A percentile compares a stretch with the other conserved stretches of the same genome.
These are phyloP conservation scores for Ganoderma lucidum DNA, from an alignment of 1,284 basidiomycete genomes.

Conservation along the genomic window DNA sequence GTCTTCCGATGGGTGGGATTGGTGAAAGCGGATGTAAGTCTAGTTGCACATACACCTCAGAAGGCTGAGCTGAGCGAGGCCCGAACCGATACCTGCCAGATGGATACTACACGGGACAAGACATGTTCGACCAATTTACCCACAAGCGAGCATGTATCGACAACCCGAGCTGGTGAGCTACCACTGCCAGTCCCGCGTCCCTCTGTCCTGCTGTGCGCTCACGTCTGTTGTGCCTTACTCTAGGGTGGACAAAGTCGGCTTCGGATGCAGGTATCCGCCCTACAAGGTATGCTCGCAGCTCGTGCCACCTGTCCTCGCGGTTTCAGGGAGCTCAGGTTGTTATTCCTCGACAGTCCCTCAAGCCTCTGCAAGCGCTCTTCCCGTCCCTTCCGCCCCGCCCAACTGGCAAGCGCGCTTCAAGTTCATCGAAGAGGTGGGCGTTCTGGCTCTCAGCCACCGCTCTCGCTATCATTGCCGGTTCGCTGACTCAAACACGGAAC, in stretches of 20 bases:
- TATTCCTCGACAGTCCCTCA: neutral
- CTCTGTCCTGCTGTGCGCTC: neutral
- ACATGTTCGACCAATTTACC: conserved; percentile 14
- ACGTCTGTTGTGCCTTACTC: neutral
- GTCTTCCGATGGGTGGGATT: conserved; percentile 6
- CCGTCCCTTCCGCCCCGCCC: conserved; percentile 8
- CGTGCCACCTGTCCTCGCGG: too few relatives aligned
- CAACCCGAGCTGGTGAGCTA: conserved; percentile 10
- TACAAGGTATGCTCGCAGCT: conserved; percentile 12
- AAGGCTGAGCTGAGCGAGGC: too few relatives aligned
- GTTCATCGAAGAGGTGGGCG: conserved; percentile 34
- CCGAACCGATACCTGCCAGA: neutral
- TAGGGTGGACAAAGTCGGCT: conserved; percentile 8
- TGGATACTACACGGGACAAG: conserved; percentile 12
- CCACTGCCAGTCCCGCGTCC: neutral
- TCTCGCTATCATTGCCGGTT: conserved; percentile 1
- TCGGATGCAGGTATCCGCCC: conserved; percentile 11
- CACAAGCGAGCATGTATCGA: conserved; percentile 7
- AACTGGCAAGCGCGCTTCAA: conserved; percentile 6
- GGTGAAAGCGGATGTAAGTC: neutral
- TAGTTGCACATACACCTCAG: too few relatives aligned
- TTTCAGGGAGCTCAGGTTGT: neutral
- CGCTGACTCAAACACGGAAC: too few relatives aligned
- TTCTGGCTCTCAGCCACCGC: conserved; percentile 26
- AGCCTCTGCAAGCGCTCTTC: neutral